phyloP scores from a whole-genome alignment of 2,329 filamentous ascomycete genomes.

The Geosmithia morbida region DNA sequence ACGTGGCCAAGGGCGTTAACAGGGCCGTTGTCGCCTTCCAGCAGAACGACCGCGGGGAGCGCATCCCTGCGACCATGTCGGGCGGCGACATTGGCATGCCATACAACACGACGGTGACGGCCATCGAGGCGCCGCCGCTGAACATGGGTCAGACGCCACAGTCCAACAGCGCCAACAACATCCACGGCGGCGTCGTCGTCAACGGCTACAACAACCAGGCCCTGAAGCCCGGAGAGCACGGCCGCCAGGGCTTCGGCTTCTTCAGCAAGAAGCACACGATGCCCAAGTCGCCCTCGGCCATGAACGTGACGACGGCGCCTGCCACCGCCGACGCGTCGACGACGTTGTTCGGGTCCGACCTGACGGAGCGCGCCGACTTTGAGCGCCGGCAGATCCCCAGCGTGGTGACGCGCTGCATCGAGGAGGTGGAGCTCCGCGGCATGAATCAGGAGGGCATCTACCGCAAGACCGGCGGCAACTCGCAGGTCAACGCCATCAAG shows the following conservation, averaged over 20 bases:
- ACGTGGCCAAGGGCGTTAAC: constrained; percentile 86
- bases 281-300: constrained; percentile 34
- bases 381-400: constrained; percentile 82
- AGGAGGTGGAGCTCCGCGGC: constrained; percentile 88
- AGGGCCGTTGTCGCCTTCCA: constrained; percentile 69
- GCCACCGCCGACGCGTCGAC: constrained; percentile 35
- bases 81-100: constrained; percentile 54
- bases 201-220: constrained; percentile 7
- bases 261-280: constrained; percentile 45
- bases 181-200: constrained; percentile 1
- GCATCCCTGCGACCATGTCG: constrained; percentile 32
- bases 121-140: constrained; percentile 30
- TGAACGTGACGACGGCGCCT: constrained; percentile 23
- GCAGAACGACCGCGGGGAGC: constrained; percentile 45
- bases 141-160: constrained; percentile 6
- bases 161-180: constrained; percentile 5
- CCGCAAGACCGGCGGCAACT: constrained; percentile 87
- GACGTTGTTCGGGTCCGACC: constrained; percentile 75
- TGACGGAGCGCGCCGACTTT: constrained; percentile 71
- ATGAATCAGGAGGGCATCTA: constrained; percentile 98
- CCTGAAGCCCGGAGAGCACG: constrained; percentile 13
- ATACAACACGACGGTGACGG: constrained; percentile 52
- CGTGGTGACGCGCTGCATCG: constrained; percentile 85
- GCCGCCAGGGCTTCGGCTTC: constrained; percentile 54
- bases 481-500: constrained; percentile 79